Evolutionary conservation across 2,329 filamentous ascomycete species (phyloP).

Genomic region (Monosporascus ibericus): DNA sequence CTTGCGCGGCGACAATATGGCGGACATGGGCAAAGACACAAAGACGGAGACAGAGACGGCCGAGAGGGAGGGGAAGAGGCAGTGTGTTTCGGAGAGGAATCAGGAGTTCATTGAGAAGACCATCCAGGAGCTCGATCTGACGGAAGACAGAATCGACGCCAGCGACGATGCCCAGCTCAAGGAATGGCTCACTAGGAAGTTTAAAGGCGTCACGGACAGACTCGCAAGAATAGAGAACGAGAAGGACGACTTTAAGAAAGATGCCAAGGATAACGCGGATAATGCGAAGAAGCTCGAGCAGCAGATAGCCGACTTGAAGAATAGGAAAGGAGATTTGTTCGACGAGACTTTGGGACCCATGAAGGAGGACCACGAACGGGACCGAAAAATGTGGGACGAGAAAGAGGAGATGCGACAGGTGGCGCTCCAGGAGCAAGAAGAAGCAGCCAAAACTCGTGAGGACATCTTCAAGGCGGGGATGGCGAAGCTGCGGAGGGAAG

Average conservation of each 20-base stretch:
- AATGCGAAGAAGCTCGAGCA: neutral
- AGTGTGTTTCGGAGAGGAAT: no score
- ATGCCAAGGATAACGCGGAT: neutral
- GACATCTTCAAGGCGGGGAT: neutral
- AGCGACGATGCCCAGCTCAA: neutral
- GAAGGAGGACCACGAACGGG: no score
- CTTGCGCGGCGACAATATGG: no score
- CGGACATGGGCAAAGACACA: neutral
- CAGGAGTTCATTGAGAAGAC: no score
- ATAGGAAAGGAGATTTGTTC: neutral
- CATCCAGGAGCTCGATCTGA: no score
- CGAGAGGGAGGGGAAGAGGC: no score
- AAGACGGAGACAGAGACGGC: neutral
- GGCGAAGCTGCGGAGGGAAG: neutral
- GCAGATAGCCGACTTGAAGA: neutral
- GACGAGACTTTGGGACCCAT: no score
- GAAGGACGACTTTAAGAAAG: neutral
- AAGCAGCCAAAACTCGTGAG: neutral
- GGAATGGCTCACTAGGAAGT: neutral
- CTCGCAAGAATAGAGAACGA: neutral
- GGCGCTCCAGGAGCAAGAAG: neutral
- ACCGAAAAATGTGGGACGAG: no score
- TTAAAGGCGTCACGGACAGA: neutral
- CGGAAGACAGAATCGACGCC: no score
- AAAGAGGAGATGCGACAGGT: neutral